Evolutionary conservation across 2,329 filamentous ascomycete genomes (phyloP), one percentile per base, ranked within the genome.

Genomic region (Fusarium bulbicola): DNA sequence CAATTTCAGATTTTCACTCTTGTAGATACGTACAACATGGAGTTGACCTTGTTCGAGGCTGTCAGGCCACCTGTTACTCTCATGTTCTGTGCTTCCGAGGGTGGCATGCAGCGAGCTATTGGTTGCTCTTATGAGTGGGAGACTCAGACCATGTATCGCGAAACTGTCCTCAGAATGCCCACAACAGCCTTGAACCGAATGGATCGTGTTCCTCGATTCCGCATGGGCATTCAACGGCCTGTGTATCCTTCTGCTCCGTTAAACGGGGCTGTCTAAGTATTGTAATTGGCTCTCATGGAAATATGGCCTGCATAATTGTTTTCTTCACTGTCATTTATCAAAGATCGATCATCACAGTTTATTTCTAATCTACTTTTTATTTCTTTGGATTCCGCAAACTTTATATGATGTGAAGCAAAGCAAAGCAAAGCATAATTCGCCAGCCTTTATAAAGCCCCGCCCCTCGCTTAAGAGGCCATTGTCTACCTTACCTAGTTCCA

Each of bases 21-120:
- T 20, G 79, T 82, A 1, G 81, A 83, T 40, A 82, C 80, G 3
- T 79, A 78, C 65, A 80, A 78, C 70, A 80, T 83, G 80, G 66
- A 78, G 45, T 54, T 80, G 39, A 82, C 79, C 9, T 65, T 82
- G 6, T 82, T 83, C 28, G 75, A 81, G 43, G 80, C 81, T 5
- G 76, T 73, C 30, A 59, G 74, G 20, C 76, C 76, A 10, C 76
- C 76, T 1, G 70, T 65, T 7, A 75, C 76, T 21, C 73, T 78
- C 56, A 77, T 78, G 75, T 76, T 78, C 63, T 78, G 76, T 45
- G 76, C 76, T 10, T 70, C 74, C 1, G 76, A 78, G 57, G 76
- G 76, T 6, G 76, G 76, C 21, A 78, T 78, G 76, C 75, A 78
- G 66, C 70, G 76, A 37, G 76, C 74, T 16, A 63, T 78, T 16